Evolutionary conservation across 2,329 filamentous ascomycete species (phyloP), one percentile per base, ranked within the genome.

Genomic region (Aspergillus tamarii): DNA sequence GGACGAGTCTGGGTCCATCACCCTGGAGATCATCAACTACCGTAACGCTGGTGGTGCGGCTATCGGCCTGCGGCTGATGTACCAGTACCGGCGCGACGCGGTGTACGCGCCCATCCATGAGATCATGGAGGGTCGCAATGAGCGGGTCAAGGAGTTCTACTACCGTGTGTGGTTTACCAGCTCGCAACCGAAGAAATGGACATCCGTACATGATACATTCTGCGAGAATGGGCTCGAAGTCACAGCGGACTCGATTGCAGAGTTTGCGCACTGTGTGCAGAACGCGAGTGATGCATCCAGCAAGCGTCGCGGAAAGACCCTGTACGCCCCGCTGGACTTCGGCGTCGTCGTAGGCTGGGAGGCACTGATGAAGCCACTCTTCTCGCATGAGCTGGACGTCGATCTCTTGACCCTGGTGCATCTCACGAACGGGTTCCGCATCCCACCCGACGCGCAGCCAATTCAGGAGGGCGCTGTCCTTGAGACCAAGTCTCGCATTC

Each of bases 131-230:
- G 91, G 88, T 61, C 93, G 95, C 75, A 99, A 99, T 77, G 94
- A 99, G 76, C 91, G 93, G 68, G 98, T 99, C 84, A 99, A 99
- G 85, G 92, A 97, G 80, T 99, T 99, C 79, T 99, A 99, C 85
- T 99, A 96, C 89, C 89, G 90, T 71, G 90, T 96, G 69, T 99
- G 95, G 95, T 99, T 99, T 72, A 95, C 93, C 50, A 86, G 93
- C 64, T 94, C 97, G 74, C 81, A 28, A 26, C 46, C 46, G 26
- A 26, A 28, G 46, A 28, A 28, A 14, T 50, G 46, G 46, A 50
- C 46, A 11, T 50, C 46, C 12, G 46, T 50, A 26, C 46, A 50
- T 16, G 46, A 50, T 16, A 85, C 53, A 85, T 96, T 57, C 89
- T 89, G 89, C 70, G 88, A 93, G 6, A 93, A 87, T 32, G 94